phyloP scores from a whole-genome alignment of 441 rosid genomes.

The Eutrema salsugineum region DNA sequence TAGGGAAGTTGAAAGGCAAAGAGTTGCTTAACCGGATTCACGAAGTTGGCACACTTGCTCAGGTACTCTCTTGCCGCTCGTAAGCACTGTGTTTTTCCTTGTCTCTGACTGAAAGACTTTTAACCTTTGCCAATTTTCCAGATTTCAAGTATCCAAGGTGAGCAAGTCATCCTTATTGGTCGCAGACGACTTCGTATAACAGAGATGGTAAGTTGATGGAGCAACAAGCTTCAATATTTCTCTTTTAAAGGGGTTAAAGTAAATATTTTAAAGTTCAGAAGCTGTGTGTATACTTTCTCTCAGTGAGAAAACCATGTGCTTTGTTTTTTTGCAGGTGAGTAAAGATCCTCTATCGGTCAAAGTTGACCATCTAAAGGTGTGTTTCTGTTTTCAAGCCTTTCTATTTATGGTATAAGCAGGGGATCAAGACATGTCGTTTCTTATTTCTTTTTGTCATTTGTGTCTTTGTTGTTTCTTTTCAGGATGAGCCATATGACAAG shows the following conservation, averaged over 20 bases:
- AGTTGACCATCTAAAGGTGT: constrained; percentile 87
- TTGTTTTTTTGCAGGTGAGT: constrained; percentile 51
- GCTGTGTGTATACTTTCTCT: background rate
- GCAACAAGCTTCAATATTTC: background rate
- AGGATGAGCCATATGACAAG: constrained; percentile 81
- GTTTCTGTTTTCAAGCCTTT: background rate
- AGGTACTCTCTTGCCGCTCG: constrained; percentile 41
- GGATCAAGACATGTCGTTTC: background rate
- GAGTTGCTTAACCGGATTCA: constrained; percentile 74
- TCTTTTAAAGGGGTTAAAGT: background rate
- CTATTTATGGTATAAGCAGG: background rate
- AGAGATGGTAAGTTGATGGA: constrained; percentile 61
- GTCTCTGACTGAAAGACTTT: background rate
- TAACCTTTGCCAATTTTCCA: constrained; percentile 25
- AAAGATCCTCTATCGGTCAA: constrained; percentile 91
- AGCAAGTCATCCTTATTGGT: constrained; percentile 86
- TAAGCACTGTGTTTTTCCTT: background rate
- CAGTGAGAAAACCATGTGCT: constrained; percentile 11
- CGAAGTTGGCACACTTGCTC: constrained; percentile 95
- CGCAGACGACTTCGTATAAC: constrained; percentile 76
- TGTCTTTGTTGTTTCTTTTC: constrained; percentile 30
- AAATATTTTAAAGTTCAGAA: background rate
- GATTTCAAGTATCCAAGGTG: constrained; percentile 86
- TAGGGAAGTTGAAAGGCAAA: constrained; percentile 70
- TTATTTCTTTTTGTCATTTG: background rate